These are phyloP conservation scores for Saturnispora sanitii DNA, from an alignment of 805 yeast genomes.

Conservation along the genomic window DNA sequence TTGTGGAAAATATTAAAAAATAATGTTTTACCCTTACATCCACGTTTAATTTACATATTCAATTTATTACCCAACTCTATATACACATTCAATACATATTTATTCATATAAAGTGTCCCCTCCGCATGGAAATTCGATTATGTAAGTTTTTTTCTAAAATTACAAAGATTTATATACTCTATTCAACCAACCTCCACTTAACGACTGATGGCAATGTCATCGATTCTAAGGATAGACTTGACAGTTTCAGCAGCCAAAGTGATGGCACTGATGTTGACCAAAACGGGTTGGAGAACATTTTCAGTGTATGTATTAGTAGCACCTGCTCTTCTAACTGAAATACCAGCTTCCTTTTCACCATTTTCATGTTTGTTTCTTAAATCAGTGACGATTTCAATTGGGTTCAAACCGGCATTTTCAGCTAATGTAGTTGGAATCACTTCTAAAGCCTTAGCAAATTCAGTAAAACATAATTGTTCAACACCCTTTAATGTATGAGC, in stretches of 20 bases:
- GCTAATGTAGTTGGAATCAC: slow-evolving; percentile 91
- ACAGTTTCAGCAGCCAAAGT: slow-evolving; percentile 94
- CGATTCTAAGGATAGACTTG: slow-evolving; percentile 90
- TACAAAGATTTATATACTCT: neutral
- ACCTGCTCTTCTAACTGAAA: slow-evolving; percentile 88
- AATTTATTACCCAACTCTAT: too few species aligned
- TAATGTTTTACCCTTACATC: neutral
- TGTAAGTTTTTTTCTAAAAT: too few species aligned
- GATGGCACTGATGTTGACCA: slow-evolving; percentile 90
- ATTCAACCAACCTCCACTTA: slow-evolving; percentile 20
- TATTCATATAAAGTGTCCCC: too few species aligned
- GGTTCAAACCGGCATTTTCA: slow-evolving; percentile 89
- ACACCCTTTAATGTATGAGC: slow-evolving; percentile 69
- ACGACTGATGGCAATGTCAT: slow-evolving; percentile 90
- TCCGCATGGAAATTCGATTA: too few species aligned
- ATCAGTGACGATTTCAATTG: slow-evolving; percentile 86
- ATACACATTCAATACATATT: too few species aligned
- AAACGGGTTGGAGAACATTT: slow-evolving; percentile 92
- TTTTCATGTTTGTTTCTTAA: slow-evolving; percentile 81
- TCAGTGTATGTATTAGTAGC: slow-evolving; percentile 86
- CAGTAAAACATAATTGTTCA: slow-evolving; percentile 84
- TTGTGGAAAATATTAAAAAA: neutral
- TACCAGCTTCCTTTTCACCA: slow-evolving; percentile 92
- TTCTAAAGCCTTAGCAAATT: slow-evolving; percentile 85
- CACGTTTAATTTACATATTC: too few species aligned